Base-by-base conservation (phyloP, 805 yeast species). In the Metschnikowia similis region DNA sequence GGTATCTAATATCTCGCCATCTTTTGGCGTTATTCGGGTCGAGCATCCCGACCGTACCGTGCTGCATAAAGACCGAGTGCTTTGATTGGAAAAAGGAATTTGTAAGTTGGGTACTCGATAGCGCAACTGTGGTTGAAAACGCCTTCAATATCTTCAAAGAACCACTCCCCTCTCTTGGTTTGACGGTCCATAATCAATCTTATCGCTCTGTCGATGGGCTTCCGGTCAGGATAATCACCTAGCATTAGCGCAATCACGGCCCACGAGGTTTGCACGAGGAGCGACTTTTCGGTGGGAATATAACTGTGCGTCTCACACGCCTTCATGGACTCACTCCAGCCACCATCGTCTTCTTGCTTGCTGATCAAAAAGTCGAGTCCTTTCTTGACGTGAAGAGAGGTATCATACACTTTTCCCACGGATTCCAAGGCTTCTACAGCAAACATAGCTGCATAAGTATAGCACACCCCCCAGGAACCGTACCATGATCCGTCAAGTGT, bases 381-480 rank as follows among this genome's bases (percentile, higher is more conserved):
- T 57, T 70, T 78, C 36, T 74, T 69, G 6, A 89, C 96, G 2
- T 70, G 66, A 6, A 72, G 79, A 36, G 85, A 81, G 59, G 84
- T 89, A 1, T 61, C 61, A 64, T 90, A 92, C 2, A 61, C 70
- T 50, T 77, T 77, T 1, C 84, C 88, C 28, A 85, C 85, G 4
- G 92, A 80, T 28, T 81, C 73, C 44, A 94, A 74, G 0, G 98
- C 98, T 59, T 94, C 99, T 29, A 94, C 67, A 0, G 99, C 99
- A 79, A 94, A 94, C 99, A 94, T 94, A 1, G 90, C 87, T 0
- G 98, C 98, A 66, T 94, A 94, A 0, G 97, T 88, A 64, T 77
- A 90, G 64, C 99, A 94, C 5, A 94, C 84, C 35, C 99, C 99
- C 99, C 99, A 94, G 37, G 89, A 83, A 1, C 99, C 99, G 65